Percentiles rank a stretch among this genome's conserved stretches.
Conservation (phyloP, 345 rosid species). For the Gossypium mustelinum region DNA sequence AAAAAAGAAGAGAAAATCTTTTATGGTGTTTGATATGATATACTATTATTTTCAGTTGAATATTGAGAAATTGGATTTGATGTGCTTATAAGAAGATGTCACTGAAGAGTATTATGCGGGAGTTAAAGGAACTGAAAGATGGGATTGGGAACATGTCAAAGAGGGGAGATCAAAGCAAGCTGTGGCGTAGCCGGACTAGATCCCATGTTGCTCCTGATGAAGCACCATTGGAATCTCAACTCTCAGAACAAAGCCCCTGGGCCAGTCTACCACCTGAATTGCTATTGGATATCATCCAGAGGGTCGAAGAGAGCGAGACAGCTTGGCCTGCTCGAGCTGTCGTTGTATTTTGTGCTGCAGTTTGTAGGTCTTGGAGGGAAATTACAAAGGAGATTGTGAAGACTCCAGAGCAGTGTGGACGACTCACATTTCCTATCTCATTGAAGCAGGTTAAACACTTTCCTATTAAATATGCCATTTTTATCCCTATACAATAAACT, state of each 20-base stretch:
- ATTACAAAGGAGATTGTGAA: slow-evolving; percentile 1
- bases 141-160: slow-evolving; percentile 74
- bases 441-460: neutral
- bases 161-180: slow-evolving; percentile 22
- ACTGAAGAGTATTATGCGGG: slow-evolving; percentile 70
- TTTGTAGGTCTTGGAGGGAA: slow-evolving; percentile 4
- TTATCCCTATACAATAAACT: neutral
- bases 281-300: neutral
- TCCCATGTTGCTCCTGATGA: neutral
- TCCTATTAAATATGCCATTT: neutral
- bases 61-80: slow-evolving; percentile 22
- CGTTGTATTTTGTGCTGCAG: neutral
- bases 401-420: neutral
- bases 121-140: slow-evolving; percentile 69
- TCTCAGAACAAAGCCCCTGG: neutral
- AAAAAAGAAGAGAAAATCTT: too few relatives aligned
- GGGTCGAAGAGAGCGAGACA: neutral
- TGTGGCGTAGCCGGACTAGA: neutral
- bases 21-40: neutral
- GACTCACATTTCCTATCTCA: neutral
- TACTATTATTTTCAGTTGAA: slow-evolving; percentile 23
- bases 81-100: slow-evolving; percentile 50
- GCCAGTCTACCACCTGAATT: neutral
- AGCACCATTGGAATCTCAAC: neutral
- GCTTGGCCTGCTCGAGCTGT: slow-evolving; percentile 1